Percentiles rank a stretch among this genome's conserved stretches.
Conservation (phyloP, 208 protist genomes). For the Leishmania tropica region DNA sequence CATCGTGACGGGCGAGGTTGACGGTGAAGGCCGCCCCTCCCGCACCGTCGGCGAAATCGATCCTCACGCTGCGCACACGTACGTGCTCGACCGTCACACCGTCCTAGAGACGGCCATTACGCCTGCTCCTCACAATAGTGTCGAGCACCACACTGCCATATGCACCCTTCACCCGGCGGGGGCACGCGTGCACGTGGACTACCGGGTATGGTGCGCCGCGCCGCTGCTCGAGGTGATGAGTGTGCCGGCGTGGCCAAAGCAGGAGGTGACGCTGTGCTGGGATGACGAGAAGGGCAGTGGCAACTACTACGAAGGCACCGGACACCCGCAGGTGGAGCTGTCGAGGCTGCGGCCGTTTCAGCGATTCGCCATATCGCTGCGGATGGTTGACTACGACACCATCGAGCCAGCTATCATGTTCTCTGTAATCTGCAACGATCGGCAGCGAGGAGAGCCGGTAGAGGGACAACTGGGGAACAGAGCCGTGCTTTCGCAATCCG, state of each 20-base stretch:
- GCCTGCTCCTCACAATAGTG: conserved; percentile 22
- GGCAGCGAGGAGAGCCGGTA: conserved; percentile 53
- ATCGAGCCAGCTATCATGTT: conserved; percentile 70
- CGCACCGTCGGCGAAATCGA: conserved; percentile 41
- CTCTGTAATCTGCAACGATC: conserved; percentile 57
- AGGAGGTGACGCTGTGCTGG: conserved; percentile 56
- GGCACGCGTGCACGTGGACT: conserved; percentile 37
- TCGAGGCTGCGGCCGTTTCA: conserved; percentile 40
- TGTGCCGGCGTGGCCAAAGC: conserved; percentile 64
- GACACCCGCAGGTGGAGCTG: conserved; percentile 87
- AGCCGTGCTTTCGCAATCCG: conserved; percentile 56
- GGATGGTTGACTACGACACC: conserved; percentile 53
- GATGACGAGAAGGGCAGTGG: conserved; percentile 45
- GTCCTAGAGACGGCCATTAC: conserved; percentile 39
- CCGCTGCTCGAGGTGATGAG: conserved; percentile 35
- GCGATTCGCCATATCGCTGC: conserved; percentile 69
- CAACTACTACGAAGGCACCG: conserved; percentile 68
- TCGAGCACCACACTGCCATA: conserved; percentile 58
- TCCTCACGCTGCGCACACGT: conserved; percentile 23
- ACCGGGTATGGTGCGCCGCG: conserved; percentile 67
- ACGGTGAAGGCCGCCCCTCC: conserved; percentile 17
- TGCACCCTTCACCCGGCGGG: conserved; percentile 53
- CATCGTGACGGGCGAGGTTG: conserved; percentile 27
- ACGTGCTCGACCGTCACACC: conserved; percentile 37
- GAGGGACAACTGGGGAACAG: conserved; percentile 52